A percentile compares a stretch with the other conserved stretches of the same genome.
Evolutionary conservation across 768 basidiomycete genomes (phyloP).

Genomic region (Boletus pseudopeckii): DNA sequence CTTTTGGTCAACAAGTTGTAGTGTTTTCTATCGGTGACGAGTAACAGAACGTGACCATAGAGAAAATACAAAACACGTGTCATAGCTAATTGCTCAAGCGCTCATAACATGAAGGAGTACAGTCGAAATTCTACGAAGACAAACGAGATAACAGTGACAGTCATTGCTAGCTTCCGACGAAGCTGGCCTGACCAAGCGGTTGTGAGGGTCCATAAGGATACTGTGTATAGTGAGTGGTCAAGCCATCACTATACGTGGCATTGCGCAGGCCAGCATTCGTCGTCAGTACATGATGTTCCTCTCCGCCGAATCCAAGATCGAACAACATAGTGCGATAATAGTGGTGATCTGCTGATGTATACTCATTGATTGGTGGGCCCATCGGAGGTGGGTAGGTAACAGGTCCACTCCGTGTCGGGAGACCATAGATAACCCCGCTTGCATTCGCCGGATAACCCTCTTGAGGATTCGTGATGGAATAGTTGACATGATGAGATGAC

Average conservation of each 20-base stretch:
- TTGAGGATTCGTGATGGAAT: constrained; percentile 13
- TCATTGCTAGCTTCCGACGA: constrained; percentile 18
- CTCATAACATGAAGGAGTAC: constrained; percentile 7
- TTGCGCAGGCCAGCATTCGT: constrained; percentile 26
- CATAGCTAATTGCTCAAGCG: constrained; percentile 9
- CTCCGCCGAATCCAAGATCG: constrained; percentile 64
- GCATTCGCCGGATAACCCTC: constrained; percentile 19
- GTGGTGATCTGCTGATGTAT: constrained; percentile 52
- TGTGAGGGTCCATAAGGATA: constrained; percentile 31
- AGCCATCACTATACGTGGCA: constrained; percentile 31
- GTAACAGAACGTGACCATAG: constrained; percentile 22
- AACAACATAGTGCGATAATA: constrained; percentile 77
- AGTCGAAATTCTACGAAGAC: constrained; percentile 4
- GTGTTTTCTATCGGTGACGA: constrained; percentile 68
- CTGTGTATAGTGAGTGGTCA: constrained; percentile 34
- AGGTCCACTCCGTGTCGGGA: constrained; percentile 13
- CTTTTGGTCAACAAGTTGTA: constrained; percentile 54
- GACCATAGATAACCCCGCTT: constrained; percentile 11
- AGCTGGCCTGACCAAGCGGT: constrained; percentile 22
- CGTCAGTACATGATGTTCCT: constrained; percentile 25
- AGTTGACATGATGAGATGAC: constrained; percentile 13
- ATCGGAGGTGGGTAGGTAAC: constrained; percentile 30
- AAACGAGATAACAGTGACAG: background rate
- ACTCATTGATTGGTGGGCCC: constrained; percentile 26
- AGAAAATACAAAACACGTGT: constrained; percentile 20